Evolutionary conservation across 73 alveolate species (phyloP), one percentile per base, ranked within the genome.

Genomic region (Paramecium caudatum): DNA sequence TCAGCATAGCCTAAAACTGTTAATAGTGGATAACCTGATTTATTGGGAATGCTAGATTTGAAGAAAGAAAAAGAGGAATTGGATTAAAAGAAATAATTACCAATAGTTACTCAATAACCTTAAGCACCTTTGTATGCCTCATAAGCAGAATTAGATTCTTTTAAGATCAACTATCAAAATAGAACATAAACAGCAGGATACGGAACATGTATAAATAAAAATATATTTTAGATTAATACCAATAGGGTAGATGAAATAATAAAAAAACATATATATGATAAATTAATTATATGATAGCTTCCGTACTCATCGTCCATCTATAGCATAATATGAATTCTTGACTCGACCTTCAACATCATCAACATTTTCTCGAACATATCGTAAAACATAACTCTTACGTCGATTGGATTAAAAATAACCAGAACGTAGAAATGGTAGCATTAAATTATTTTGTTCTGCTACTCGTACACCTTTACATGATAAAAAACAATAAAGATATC

Each of bases 261-360:
- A 68, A 25, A 34, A 68, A 34, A 34, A 68, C 34, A 34, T 34
- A 68, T 32, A 34, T 68, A 43, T 25, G 30, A 68, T 34, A 8
- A 41, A 41, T 41, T 41, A 41, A 55, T 55, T 27, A 55, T 32
- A 25, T 68, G 47, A 68, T 37, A 55, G 37, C 50, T 30, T 25
- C 19, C 37, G 37, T 21, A 74, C 88, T 37, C 62, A 45, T 21
- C 62, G 88, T 1, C 62, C 69, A 1, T 37, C 88, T 2, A 41
- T 74, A 2, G 88, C 88, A 41, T 4, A 47, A 16, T 74, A 74
- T 41, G 88, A 74, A 23, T 21, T 10, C 15, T 36, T 41, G 47
- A 74, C 88, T 41, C 17, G 88, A 74, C 88, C 88, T 9, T 19
- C 34, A 21, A 74, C 88, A 41, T 16, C 88, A 41, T 74, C 88